A percentile compares a stretch with the other conserved stretches of the same genome.
Conservation (phyloP, 75 land plant genomes). For the Sequoia sempervirens region DNA sequence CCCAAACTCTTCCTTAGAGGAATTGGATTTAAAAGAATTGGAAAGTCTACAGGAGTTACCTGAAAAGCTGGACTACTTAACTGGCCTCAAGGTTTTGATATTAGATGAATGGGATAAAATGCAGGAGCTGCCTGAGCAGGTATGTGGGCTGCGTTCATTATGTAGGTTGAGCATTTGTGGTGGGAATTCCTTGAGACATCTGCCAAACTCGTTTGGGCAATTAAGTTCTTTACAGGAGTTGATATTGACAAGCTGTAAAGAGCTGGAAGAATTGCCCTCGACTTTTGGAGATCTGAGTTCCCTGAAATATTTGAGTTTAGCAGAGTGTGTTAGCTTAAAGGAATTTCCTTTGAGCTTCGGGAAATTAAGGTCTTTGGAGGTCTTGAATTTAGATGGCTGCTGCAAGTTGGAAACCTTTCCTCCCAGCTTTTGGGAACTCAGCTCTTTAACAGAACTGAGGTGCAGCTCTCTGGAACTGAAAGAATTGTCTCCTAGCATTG, state of each 20-base stretch:
- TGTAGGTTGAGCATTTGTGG: too few species aligned
- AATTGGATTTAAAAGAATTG: not conserved
- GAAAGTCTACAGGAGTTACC: not conserved
- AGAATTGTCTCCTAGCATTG: not conserved
- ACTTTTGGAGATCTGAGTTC: not conserved
- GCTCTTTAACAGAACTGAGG: not conserved
- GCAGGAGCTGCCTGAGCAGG: too few species aligned
- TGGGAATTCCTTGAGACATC: not conserved
- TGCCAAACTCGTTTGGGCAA: not conserved
- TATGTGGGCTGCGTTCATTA: too few species aligned
- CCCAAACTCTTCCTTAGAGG: too few species aligned
- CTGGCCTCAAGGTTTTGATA: not conserved
- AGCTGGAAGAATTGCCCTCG: not conserved
- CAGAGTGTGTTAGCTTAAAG: too few species aligned
- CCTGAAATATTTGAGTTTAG: not conserved
- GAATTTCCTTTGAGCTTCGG: too few species aligned
- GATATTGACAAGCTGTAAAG: too few species aligned
- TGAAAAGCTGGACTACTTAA: not conserved
- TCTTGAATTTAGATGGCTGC: not conserved
- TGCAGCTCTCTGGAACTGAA: not conserved
- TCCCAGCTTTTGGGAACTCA: not conserved
- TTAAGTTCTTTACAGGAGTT: not conserved
- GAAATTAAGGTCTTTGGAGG: too few species aligned
- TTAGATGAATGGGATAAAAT: too few species aligned
- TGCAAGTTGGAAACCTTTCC: not conserved